Conservation (phyloP, 345 rosid species). For the Corchorus capsularis region DNA sequence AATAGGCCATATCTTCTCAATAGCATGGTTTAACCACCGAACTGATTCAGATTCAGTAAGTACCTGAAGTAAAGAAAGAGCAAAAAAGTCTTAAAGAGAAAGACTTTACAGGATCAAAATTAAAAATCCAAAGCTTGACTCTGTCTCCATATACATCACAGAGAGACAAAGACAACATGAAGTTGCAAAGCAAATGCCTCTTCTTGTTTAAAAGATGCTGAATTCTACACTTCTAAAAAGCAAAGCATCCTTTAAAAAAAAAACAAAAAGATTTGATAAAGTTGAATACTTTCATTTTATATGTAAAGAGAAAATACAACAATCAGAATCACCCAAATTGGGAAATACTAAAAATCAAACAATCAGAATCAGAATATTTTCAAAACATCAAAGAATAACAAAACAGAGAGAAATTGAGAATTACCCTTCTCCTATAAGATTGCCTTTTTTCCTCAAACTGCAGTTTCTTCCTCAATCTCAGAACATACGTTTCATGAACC, state of each 20-base stretch:
- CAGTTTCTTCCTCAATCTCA: constrained; percentile 58
- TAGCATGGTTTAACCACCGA: constrained; percentile 86
- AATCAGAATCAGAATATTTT: background rate
- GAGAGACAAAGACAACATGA: background rate
- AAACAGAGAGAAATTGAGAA: background rate
- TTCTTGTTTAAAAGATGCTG: background rate
- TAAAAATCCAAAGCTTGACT: background rate
- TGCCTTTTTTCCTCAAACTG: constrained; percentile 68
- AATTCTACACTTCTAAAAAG: background rate
- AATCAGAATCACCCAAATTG: background rate
- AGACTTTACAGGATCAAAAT: background rate
- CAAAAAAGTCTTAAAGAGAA: constrained; percentile 11
- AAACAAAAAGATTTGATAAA: background rate
- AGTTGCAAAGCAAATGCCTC: constrained; percentile 4
- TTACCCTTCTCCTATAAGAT: constrained; percentile 74
- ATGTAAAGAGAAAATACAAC: background rate
- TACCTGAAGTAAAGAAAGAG: constrained; percentile 46
- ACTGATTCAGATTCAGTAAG: constrained; percentile 86
- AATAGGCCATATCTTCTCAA: constrained; percentile 90
- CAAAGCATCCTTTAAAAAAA: background rate
- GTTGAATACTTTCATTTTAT: background rate
- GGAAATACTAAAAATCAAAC: constrained; percentile 1
- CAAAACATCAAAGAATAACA: background rate
- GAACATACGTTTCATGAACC: constrained; percentile 76
- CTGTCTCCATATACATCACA: background rate